Percentiles rank a stretch among this genome's conserved stretches.
phyloP scores from a whole-genome alignment of 2,329 filamentous ascomycete species.

The Sporothrix brunneoviolacea region DNA sequence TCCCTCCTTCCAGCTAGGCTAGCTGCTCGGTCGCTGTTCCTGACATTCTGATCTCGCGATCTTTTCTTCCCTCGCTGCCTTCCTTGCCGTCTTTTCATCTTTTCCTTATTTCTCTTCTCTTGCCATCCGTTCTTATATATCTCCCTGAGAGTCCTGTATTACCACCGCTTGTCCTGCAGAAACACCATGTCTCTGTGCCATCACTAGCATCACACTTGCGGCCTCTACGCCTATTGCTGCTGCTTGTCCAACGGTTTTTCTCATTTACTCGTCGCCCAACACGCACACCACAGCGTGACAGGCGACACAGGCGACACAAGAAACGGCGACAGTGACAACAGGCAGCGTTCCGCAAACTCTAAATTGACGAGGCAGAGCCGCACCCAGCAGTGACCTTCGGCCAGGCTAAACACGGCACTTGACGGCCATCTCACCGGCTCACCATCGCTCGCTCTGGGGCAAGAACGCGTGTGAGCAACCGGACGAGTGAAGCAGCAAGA shows the following conservation, averaged over 20 bases:
- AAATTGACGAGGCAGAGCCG: background rate
- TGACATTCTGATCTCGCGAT: conserved; percentile 10
- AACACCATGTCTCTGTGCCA: conserved; percentile 1
- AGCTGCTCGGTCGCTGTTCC: conserved; percentile 8
- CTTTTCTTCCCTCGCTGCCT: background rate
- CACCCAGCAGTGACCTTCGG: background rate
- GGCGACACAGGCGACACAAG: background rate
- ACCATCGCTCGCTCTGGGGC: too few species aligned
- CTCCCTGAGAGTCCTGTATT: background rate
- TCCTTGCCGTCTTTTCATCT: background rate
- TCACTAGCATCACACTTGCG: conserved; percentile 1
- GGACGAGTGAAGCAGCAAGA: too few species aligned
- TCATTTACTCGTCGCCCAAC: background rate
- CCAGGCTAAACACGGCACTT: background rate
- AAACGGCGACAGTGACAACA: conserved; percentile 4
- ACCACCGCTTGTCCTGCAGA: background rate
- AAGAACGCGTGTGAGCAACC: too few species aligned
- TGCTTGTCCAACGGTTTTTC: background rate
- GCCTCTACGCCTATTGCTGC: background rate
- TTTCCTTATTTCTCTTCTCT: background rate
- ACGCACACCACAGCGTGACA: background rate
- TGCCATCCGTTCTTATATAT: background rate
- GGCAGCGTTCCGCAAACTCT: conserved; percentile 8
- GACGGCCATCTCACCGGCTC: background rate
- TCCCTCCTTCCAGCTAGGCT: conserved; percentile 13